Evolutionary conservation across 2,329 filamentous ascomycete species (phyloP).

Genomic region (Aspergillus flavus): DNA sequence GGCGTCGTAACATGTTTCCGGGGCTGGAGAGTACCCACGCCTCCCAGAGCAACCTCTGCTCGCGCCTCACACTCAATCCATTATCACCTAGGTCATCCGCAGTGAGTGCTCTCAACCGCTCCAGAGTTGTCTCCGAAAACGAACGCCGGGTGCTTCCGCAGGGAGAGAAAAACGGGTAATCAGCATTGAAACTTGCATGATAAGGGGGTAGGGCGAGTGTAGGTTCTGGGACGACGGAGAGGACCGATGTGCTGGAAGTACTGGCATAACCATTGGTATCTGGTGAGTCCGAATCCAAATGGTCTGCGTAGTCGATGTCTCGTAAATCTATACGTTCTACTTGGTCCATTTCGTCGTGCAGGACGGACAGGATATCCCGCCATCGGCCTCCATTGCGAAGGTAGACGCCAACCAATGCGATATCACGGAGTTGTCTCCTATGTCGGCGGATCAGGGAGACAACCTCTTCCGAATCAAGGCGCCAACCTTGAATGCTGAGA

Average conservation of each 20-base stretch:
- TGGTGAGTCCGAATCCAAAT: conserved; percentile 51
- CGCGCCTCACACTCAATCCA: conserved; percentile 34
- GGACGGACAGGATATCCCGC: conserved; percentile 60
- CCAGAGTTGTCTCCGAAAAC: conserved; percentile 20
- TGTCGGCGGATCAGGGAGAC: conserved; percentile 60
- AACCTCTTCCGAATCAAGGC: conserved; percentile 62
- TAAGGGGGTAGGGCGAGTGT: conserved; percentile 16
- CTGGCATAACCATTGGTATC: conserved; percentile 11
- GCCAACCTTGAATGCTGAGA: conserved; percentile 68
- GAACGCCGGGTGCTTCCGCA: conserved; percentile 12
- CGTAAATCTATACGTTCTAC: conserved; percentile 66
- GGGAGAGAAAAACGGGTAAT: conserved; percentile 7
- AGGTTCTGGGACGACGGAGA: conserved; percentile 22
- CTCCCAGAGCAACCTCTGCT: conserved; percentile 41
- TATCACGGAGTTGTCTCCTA: conserved; percentile 57
- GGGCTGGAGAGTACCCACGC: conserved; percentile 39
- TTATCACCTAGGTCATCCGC: conserved; percentile 41
- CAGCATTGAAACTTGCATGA: conserved; percentile 19
- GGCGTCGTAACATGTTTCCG: conserved; percentile 13
- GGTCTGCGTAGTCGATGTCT: conserved; percentile 60
- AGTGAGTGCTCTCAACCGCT: conserved; percentile 30
- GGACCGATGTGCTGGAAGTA: not conserved
- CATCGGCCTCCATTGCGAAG: conserved; percentile 63
- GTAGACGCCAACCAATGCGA: conserved; percentile 63
- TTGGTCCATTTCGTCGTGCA: conserved; percentile 59